Percentiles rank a stretch among this genome's conserved stretches.
Evolutionary conservation across 1,139 yeast species (phyloP).

Genomic region (Yamadazyma membranifaciens): DNA sequence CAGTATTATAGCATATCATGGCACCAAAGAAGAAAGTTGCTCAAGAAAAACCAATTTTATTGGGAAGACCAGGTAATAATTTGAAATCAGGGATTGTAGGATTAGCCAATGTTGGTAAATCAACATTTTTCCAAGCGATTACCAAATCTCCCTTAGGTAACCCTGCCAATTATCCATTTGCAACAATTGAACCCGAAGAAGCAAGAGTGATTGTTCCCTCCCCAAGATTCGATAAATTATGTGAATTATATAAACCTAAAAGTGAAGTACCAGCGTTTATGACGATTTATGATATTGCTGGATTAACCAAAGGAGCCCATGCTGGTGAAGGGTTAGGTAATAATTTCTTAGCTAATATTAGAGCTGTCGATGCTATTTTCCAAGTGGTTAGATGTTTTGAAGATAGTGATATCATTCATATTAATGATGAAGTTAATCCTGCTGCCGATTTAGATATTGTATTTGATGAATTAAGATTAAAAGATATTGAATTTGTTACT

Average conservation of each 20-base stretch:
- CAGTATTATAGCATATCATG: slow-evolving; percentile 47
- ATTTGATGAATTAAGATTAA: slow-evolving; percentile 86
- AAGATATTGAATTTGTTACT: slow-evolving; percentile 92
- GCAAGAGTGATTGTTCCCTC: slow-evolving; percentile 97
- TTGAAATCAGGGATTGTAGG: slow-evolving; percentile 97
- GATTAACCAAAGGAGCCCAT: slow-evolving; percentile 95
- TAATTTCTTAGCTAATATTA: slow-evolving; percentile 93
- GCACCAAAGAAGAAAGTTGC: slow-evolving; percentile 90
- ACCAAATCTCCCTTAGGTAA: slow-evolving; percentile 92
- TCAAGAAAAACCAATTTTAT: slow-evolving; percentile 82
- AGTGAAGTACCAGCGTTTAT: slow-evolving; percentile 89
- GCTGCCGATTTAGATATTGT: slow-evolving; percentile 92
- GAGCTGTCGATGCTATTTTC: slow-evolving; percentile 97
- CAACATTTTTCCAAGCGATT: slow-evolving; percentile 84
- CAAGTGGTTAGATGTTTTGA: slow-evolving; percentile 98
- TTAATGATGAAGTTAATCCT: slow-evolving; percentile 97
- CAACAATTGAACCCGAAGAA: slow-evolving; percentile 98
- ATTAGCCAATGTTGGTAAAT: slow-evolving; percentile 94
- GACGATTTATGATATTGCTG: slow-evolving; percentile 96
- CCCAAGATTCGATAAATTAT: slow-evolving; percentile 75
- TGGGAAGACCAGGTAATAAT: slow-evolving; percentile 99
- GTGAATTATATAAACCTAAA: slow-evolving; percentile 74
- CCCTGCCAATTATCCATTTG: slow-evolving; percentile 98
- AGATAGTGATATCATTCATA: slow-evolving; percentile 96
- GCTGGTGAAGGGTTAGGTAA: slow-evolving; percentile 98